Evolutionary conservation across 1,284 basidiomycete genomes (phyloP).

Genomic region (Leccinum fuscescens): DNA sequence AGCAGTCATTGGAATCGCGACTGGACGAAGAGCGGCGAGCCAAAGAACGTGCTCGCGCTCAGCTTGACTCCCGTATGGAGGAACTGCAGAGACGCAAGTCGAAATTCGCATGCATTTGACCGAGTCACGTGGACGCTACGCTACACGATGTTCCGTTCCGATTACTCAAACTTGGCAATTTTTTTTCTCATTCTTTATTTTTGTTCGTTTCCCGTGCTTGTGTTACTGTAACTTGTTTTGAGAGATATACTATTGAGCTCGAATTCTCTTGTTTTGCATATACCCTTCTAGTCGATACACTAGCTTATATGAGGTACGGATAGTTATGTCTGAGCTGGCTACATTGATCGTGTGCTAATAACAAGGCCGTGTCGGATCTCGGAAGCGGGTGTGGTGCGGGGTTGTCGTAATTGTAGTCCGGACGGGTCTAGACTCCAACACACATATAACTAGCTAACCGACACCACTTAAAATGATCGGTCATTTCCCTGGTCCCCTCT

Average conservation of each 20-base stretch:
- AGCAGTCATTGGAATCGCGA: constrained; percentile 76
- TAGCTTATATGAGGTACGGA: constrained; percentile 34
- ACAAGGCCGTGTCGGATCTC: constrained; percentile 18
- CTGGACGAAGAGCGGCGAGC: constrained; percentile 80
- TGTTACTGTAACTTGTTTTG: constrained; percentile 28
- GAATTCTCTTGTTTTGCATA: constrained; percentile 29
- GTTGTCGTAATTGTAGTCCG: constrained; percentile 4
- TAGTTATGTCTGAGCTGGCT: constrained; percentile 26
- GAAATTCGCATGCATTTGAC: constrained; percentile 76
- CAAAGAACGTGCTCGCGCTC: constrained; percentile 79
- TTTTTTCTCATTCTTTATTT: not conserved
- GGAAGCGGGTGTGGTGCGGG: constrained; percentile 9
- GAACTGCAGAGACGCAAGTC: constrained; percentile 80
- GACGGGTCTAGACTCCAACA: constrained; percentile 11
- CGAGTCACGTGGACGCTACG: constrained; percentile 2
- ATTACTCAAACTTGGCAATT: not conserved
- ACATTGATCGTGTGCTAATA: constrained; percentile 29
- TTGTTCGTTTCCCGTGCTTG: constrained; percentile 21
- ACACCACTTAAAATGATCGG: constrained; percentile 21
- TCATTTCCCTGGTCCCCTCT: constrained; percentile 14
- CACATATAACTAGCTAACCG: constrained; percentile 1
- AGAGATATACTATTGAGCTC: constrained; percentile 25
- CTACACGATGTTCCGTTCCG: constrained; percentile 3
- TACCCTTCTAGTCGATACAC: constrained; percentile 28
- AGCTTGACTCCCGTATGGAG: constrained; percentile 83